These are phyloP conservation scores for Fusarium sp. DNA, from an alignment of 2,329 filamentous ascomycete species.

Conservation along the genomic window DNA sequence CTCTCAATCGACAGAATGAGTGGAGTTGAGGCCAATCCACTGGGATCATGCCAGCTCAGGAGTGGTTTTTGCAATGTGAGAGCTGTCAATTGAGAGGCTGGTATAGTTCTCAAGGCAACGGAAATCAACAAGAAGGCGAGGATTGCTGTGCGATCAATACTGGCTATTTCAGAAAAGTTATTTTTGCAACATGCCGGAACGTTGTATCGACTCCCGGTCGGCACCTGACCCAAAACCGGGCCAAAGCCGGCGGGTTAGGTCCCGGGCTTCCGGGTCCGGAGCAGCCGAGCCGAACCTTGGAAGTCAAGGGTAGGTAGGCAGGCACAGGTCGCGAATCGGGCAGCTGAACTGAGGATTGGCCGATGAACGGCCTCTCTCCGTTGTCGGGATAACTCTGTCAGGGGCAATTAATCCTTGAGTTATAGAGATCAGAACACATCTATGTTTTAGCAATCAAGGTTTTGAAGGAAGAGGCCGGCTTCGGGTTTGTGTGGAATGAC, in stretches of 20 bases:
- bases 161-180: neutral
- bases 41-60: neutral
- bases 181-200: constrained; percentile 1
- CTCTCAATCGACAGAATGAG: neutral
- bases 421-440: neutral
- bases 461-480: constrained; percentile 24
- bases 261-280: constrained; percentile 16
- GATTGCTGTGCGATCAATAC: neutral
- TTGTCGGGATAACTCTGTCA: constrained; percentile 5
- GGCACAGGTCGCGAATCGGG: neutral
- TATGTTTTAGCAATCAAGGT: neutral
- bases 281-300: constrained; percentile 1
- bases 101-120: neutral
- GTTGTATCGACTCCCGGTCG: neutral
- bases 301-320: neutral
- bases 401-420: neutral
- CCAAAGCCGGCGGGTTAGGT: constrained; percentile 14
- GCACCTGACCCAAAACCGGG: constrained; percentile 14
- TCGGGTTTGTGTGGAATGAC: constrained; percentile 37
- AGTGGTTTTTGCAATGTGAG: neutral
- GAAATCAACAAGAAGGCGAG: neutral
- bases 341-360: neutral
- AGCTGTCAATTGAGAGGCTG: neutral
- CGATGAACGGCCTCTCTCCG: constrained; percentile 10
- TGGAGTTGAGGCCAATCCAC: neutral